Evolutionary conservation across 1,284 basidiomycete species (phyloP).

Genomic region (Apiotrichum sp.): DNA sequence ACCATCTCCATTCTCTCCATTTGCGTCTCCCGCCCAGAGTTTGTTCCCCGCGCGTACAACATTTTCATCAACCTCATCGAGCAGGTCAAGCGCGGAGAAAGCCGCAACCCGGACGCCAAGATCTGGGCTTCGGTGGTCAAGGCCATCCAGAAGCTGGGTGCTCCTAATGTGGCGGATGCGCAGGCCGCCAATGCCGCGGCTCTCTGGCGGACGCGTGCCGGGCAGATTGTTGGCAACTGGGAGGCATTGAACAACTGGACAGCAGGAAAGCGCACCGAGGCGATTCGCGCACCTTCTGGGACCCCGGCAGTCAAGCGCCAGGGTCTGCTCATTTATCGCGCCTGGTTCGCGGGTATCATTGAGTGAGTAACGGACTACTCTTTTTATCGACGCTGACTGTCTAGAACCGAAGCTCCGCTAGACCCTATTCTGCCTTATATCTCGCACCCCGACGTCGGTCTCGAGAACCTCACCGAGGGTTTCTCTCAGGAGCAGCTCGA

Average conservation of each 20-base stretch:
- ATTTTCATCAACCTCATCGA: constrained; percentile 40
- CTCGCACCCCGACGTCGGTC: constrained; percentile 13
- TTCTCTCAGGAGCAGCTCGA: constrained; percentile 27
- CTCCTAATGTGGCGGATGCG: neutral
- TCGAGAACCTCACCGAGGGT: constrained; percentile 19
- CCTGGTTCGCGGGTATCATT: constrained; percentile 37
- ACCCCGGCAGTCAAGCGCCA: constrained; percentile 19
- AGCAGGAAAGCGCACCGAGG: neutral
- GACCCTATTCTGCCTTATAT: constrained; percentile 32
- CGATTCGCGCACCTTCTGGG: too few species aligned
- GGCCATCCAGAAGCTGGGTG: constrained; percentile 28
- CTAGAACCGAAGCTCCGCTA: constrained; percentile 28
- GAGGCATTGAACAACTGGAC: constrained; percentile 14
- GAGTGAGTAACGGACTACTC: constrained; percentile 23
- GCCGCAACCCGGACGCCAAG: constrained; percentile 30
- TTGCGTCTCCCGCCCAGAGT: constrained; percentile 39
- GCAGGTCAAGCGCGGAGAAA: constrained; percentile 21
- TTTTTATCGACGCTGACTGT: too few species aligned
- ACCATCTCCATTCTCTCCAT: constrained; percentile 42
- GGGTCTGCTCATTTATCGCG: constrained; percentile 43
- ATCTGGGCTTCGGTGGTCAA: constrained; percentile 41
- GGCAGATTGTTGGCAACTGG: constrained; percentile 23
- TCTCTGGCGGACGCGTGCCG: constrained; percentile 10
- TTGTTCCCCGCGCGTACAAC: constrained; percentile 40
- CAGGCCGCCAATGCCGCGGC: neutral